These are phyloP conservation scores for Trichoderma gracile DNA, from an alignment of 2,329 filamentous ascomycete genomes.

Conservation along the genomic window DNA sequence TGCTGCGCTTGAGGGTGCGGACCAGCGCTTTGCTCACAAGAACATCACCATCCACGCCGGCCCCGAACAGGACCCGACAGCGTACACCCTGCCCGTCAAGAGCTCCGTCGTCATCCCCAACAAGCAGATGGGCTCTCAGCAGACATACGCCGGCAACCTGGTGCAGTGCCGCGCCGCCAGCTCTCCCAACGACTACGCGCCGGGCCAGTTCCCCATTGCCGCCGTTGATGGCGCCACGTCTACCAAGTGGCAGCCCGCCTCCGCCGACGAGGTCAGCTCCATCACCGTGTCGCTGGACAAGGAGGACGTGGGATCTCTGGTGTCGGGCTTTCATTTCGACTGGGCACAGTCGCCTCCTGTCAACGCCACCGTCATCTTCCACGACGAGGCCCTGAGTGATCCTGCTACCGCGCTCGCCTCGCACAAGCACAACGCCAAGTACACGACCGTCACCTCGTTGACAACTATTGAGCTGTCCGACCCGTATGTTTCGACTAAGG, in stretches of 20 bases:
- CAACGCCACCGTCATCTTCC: conserved; percentile 31
- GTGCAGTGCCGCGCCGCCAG: conserved; percentile 61
- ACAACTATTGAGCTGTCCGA: conserved; percentile 25
- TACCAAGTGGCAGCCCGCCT: conserved; percentile 31
- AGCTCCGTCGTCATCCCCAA: conserved; percentile 58
- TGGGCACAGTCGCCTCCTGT: conserved; percentile 31
- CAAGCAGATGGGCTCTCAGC: conserved; percentile 54
- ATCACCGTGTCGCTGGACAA: conserved; percentile 27
- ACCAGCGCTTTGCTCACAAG: conserved; percentile 52
- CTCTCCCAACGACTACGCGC: conserved; percentile 50
- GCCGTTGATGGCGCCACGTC: conserved; percentile 30
- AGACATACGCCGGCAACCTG: conserved; percentile 60
- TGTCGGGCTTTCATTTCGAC: conserved; percentile 29
- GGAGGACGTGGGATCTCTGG: conserved; percentile 23
- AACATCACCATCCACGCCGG: conserved; percentile 62
- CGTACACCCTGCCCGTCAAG: conserved; percentile 50
- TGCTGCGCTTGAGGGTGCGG: conserved; percentile 51
- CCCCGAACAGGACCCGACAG: conserved; percentile 39
- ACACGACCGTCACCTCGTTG: conserved; percentile 21
- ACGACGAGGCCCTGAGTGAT: conserved; percentile 22
- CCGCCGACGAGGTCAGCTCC: conserved; percentile 26
- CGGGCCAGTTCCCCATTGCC: conserved; percentile 64
- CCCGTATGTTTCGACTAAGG: conserved; percentile 22
- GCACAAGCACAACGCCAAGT: conserved; percentile 6
- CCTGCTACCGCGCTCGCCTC: neutral